Percentiles rank a stretch among this genome's conserved stretches.
phyloP scores from a whole-genome alignment of 2,329 filamentous ascomycete genomes.

The Diplodia corticola region DNA sequence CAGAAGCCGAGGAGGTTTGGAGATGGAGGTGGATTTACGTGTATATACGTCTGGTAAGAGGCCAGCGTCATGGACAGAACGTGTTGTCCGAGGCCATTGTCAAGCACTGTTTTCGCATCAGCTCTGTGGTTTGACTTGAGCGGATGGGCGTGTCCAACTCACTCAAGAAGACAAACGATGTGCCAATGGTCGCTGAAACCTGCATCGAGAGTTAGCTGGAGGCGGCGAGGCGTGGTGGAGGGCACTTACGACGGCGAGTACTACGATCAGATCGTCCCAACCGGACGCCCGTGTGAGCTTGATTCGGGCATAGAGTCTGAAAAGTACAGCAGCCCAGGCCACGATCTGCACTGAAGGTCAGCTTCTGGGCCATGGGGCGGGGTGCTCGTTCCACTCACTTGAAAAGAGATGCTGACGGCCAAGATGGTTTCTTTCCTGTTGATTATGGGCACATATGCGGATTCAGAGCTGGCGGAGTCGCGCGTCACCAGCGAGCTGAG shows the following conservation, averaged over 20 bases:
- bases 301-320: slow-evolving; percentile 36
- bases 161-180: slow-evolving; percentile 36
- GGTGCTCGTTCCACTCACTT: neutral
- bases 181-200: slow-evolving; percentile 32
- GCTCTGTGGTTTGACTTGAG: no score
- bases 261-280: slow-evolving; percentile 40
- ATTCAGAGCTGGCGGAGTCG: neutral
- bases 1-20: neutral
- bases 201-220: slow-evolving; percentile 14
- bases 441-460: neutral
- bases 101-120: slow-evolving; percentile 33
- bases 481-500: neutral
- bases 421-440: slow-evolving; percentile 11
- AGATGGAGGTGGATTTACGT: slow-evolving; percentile 26
- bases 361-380: no score
- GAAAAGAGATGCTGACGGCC: slow-evolving; percentile 10
- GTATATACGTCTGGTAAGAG: slow-evolving; percentile 31
- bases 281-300: slow-evolving; percentile 33
- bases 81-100: slow-evolving; percentile 37
- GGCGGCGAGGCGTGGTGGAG: no score
- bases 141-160: slow-evolving; percentile 22
- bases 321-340: slow-evolving; percentile 31
- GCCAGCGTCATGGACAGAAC: slow-evolving; percentile 30
- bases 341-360: slow-evolving; percentile 27
- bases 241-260: slow-evolving; percentile 31